Evolutionary conservation across 441 rosid species (phyloP).

Genomic region (Pelargonium fulgidum): DNA sequence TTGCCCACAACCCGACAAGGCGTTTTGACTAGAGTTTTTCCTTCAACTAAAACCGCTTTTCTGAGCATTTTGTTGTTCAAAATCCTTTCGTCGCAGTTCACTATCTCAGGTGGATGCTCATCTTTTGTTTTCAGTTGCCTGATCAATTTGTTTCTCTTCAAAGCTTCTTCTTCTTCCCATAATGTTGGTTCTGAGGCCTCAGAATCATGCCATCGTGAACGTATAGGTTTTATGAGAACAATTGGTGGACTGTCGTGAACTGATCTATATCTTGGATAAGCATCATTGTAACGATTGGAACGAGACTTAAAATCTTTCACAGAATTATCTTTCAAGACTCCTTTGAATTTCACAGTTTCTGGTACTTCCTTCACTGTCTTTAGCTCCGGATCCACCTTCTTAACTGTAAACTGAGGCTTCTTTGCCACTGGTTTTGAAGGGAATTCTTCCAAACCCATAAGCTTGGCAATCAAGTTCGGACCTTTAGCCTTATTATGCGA

Average conservation of each 20-base stretch:
- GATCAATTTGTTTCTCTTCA: constrained; percentile 20
- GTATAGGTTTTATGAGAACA: constrained; percentile 58
- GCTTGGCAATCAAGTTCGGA: constrained; percentile 71
- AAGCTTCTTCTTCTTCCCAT: constrained; percentile 26
- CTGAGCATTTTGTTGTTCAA: constrained; percentile 17
- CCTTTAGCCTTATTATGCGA: constrained; percentile 31
- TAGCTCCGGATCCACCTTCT: constrained; percentile 24
- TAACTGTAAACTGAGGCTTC: constrained; percentile 27
- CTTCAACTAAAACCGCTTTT: constrained; percentile 11
- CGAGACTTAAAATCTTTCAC: constrained; percentile 26
- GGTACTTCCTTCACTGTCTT: constrained; percentile 42
- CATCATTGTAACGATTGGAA: constrained; percentile 25
- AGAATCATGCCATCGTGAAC: constrained; percentile 21
- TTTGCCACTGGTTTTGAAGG: constrained; percentile 31
- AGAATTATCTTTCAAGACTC: constrained; percentile 32
- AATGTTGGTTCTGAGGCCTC: constrained; percentile 20
- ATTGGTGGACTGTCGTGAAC: constrained; percentile 39
- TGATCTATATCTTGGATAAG: constrained; percentile 25
- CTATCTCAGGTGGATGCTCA: constrained; percentile 27
- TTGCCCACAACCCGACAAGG: neutral
- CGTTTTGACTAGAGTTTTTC: neutral
- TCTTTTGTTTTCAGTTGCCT: constrained; percentile 33
- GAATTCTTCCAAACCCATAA: constrained; percentile 84
- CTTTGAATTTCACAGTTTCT: constrained; percentile 41
- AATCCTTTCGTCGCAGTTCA: constrained; percentile 27